A percentile compares a stretch with the other conserved stretches of the same genome.
These are phyloP conservation scores for Harringtonia lauricola DNA, from an alignment of 2,329 filamentous ascomycete species.

Conservation along the genomic window DNA sequence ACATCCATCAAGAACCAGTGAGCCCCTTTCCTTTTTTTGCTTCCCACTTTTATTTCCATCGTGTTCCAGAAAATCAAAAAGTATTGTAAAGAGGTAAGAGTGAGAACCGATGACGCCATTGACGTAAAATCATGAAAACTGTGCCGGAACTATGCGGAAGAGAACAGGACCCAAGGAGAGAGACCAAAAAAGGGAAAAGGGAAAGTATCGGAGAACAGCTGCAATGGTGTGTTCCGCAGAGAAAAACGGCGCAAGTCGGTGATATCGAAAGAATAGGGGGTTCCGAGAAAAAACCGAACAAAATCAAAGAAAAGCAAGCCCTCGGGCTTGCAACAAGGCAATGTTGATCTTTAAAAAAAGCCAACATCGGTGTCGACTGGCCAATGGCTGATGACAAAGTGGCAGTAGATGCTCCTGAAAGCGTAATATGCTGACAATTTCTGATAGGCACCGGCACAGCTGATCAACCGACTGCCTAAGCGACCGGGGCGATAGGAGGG, in stretches of 20 bases:
- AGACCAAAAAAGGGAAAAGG: background rate
- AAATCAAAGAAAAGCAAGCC: too few species aligned
- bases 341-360: too few species aligned
- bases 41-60: conserved; percentile 12
- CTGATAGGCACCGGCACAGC: background rate
- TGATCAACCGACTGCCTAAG: conserved; percentile 10
- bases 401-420: too few species aligned
- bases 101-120: conserved; percentile 17
- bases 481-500: conserved; percentile 30
- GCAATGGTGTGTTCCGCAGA: background rate
- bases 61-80: conserved; percentile 17
- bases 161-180: conserved; percentile 2
- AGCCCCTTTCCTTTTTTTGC: conserved; percentile 7
- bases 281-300: too few species aligned
- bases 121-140: conserved; percentile 8
- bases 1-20: conserved; percentile 5
- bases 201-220: too few species aligned
- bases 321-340: too few species aligned
- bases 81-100: conserved; percentile 14
- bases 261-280: background rate
- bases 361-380: too few species aligned
- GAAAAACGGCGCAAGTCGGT: background rate
- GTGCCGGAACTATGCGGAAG: conserved; percentile 10
- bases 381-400: too few species aligned
- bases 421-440: too few species aligned